Evolutionary conservation across 208 protist genomes (phyloP), one percentile per base, ranked within the genome.

Genomic region (Trypanosoma boissoni): DNA sequence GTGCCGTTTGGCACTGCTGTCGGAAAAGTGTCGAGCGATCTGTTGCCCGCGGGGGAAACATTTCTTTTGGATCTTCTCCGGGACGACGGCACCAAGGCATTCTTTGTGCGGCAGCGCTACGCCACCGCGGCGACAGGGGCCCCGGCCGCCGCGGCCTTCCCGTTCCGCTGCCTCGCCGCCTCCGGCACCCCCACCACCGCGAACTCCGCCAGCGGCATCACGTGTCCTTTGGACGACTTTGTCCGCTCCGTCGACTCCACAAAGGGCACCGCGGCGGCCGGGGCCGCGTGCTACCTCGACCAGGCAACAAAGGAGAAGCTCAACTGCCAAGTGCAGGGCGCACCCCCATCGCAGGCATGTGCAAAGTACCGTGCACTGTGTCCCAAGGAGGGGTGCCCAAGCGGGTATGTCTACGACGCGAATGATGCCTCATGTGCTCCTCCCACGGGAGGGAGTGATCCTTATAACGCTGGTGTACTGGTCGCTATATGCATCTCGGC

Each of bases 211-310:
- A 48, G 45, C 26, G 63, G 53, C 27, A 23, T 62, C 49, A 52
- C 48, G 5, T 69, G 63, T 34, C 63, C 53, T 10, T 63, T 69
- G 23, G 55, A 69, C 37, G 63, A 69, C 54, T 69, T 62, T 43
- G 50, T 20, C 14, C 54, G 63, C 14, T 69, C 58, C 27, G 54
- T 62, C 7, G 63, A 55, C 10, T 28, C 58, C 49, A 64, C 16
- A 42, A 29, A 29, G 6, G 60, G 60, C 23, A 37, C 41, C 4
- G 24, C 18, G 18, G 12, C 28, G 2, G 60, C 29, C 41, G 60
- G 51, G 3, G 60, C 21, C 14, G 37, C 42, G n/a, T 66, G 60
- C 39, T 45, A 66, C 42, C 39, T 66, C 21, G 51, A 66, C 50
- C 28, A 24, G 3, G 29, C 1, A 5, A 58, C 51, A n/a, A 41